Evolutionary conservation across 441 rosid species (phyloP), one percentile per base, ranked within the genome.

Genomic region (Viola pubescens): DNA sequence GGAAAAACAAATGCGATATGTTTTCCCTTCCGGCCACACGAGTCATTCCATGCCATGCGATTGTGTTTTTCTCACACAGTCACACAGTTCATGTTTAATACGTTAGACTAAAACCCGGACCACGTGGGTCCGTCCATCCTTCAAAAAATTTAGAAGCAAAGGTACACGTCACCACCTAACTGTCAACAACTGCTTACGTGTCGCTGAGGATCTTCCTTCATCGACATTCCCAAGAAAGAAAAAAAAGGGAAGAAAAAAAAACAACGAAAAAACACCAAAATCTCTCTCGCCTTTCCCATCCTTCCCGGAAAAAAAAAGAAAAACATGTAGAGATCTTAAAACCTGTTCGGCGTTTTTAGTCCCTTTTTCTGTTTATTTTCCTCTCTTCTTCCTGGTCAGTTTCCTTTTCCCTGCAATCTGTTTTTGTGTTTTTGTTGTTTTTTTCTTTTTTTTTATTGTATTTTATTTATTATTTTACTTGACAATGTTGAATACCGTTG

Each of bases 241-340:
- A 55, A 0, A 26, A 0, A 26, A 26, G 34, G 34, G 3, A 26
- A 26, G 34, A 26, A 2, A 26, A 26, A 26, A 26, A 26, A 26
- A 26, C 19, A 16, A 16, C 19, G 19, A 4, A 10, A 8, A 41
- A 10, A 26, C 8, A 26, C 47, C 34, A 39, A 14, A 10, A 14
- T 13, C 19, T 37, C 34, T 14, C 11, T 14, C 56, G 6, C 37
- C 42, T 7, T 51, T 48, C 34, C 34, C 34, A 26, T 26, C 34
- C 34, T 26, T 26, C 34, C 34, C 3, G 34, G 34, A 26, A 26
- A 26, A 26, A 48, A 26, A 26, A 26, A 26, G 48, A 26, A 26
- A 26, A 26, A 26, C 67, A 7, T 60, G 45, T 53, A 38, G 69
- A 65, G 71, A 65, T 70, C 69, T 50, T 52, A 42, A 41, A 39